Evolutionary conservation across 2,329 filamentous ascomycete species (phyloP).

Genomic region (Trichoderma lentiforme): DNA sequence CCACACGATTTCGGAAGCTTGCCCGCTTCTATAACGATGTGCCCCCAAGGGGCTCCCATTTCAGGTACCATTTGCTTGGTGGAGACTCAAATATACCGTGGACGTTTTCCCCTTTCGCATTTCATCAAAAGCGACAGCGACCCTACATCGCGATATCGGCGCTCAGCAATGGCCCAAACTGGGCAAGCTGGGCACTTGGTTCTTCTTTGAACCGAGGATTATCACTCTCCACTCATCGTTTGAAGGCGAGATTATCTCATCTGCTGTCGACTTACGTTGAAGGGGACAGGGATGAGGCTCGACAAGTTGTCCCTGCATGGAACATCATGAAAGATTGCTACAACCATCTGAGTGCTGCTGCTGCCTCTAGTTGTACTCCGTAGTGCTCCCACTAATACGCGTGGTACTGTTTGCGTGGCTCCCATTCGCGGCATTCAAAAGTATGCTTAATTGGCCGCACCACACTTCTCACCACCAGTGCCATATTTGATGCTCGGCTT

Average conservation of each 20-base stretch:
- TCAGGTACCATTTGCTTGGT: background rate
- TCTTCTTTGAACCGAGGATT: background rate
- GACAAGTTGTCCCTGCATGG: background rate
- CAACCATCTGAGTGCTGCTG: background rate
- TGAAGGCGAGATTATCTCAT: background rate
- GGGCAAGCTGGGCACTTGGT: background rate
- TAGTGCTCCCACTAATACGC: background rate
- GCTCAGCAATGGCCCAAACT: background rate
- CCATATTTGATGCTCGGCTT: background rate
- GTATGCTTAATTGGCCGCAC: conserved; percentile 14
- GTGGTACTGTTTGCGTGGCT: background rate
- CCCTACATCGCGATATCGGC: background rate
- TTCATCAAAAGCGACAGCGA: background rate
- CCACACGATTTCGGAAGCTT: background rate
- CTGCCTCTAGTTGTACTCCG: background rate
- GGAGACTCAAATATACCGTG: background rate
- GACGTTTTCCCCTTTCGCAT: background rate
- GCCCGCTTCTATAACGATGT: background rate
- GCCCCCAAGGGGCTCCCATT: background rate
- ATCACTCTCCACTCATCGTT: background rate
- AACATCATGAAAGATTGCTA: background rate
- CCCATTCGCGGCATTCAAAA: background rate
- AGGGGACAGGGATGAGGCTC: background rate
- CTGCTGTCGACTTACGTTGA: background rate
- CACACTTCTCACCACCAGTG: background rate